phyloP scores from a whole-genome alignment of 768 basidiomycete genomes.

The Termitomyces sp. region DNA sequence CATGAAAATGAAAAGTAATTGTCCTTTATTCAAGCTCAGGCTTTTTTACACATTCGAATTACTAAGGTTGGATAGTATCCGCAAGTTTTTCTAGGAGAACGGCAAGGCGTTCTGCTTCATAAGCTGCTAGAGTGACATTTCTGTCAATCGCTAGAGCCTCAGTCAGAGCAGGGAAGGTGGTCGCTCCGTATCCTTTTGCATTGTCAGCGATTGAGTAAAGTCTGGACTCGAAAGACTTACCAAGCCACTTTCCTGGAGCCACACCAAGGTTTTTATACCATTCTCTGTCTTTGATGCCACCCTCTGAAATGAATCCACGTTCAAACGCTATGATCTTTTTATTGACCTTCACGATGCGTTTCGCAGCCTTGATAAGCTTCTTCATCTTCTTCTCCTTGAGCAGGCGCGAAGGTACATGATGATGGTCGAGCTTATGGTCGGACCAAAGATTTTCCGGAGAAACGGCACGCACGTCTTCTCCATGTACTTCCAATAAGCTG shows the following conservation, averaged over 20 bases:
- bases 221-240: slow-evolving; percentile 28
- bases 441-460: background rate
- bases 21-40: background rate
- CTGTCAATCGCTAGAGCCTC: slow-evolving; percentile 71
- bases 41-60: background rate
- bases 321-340: slow-evolving; percentile 68
- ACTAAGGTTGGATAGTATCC: slow-evolving; percentile 26
- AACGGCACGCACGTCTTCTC: slow-evolving; percentile 7
- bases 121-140: slow-evolving; percentile 51
- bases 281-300: slow-evolving; percentile 72
- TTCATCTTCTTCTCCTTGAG: slow-evolving; percentile 17
- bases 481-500: slow-evolving; percentile 22
- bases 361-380: slow-evolving; percentile 50
- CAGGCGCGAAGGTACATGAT: background rate
- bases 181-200: slow-evolving; percentile 69
- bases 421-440: background rate
- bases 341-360: slow-evolving; percentile 55
- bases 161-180: slow-evolving; percentile 74
- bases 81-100: slow-evolving; percentile 50
- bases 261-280: slow-evolving; percentile 87
- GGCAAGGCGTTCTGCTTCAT: slow-evolving; percentile 55
- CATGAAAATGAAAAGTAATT: too few species aligned
- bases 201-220: background rate
- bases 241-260: slow-evolving; percentile 82
- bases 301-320: slow-evolving; percentile 72